These are phyloP conservation scores for Clarireedia paspali DNA, from an alignment of 2,329 filamentous ascomycete species.

Conservation along the genomic window DNA sequence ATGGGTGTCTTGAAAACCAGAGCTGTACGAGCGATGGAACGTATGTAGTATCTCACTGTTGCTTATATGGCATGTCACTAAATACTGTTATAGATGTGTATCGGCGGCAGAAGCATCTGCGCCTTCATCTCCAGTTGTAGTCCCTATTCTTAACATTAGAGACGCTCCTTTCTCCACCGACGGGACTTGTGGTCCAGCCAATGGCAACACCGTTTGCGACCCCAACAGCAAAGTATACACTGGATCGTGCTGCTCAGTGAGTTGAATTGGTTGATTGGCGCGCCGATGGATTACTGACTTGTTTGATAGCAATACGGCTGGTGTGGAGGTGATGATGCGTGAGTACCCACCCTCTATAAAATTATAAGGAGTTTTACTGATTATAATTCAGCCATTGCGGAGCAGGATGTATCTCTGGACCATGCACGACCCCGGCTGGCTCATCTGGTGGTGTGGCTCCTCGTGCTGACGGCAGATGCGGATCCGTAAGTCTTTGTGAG, in stretches of 20 bases:
- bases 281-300: neutral
- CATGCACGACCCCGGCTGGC: constrained; percentile 20
- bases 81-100: constrained; percentile 18
- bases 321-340: constrained; percentile 36
- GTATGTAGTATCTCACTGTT: constrained; percentile 14
- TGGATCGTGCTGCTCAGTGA: constrained; percentile 37
- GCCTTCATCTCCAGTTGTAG: neutral
- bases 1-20: constrained; percentile 28
- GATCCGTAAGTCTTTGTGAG: constrained; percentile 11
- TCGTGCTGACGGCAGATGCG: constrained; percentile 26
- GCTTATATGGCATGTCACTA: neutral
- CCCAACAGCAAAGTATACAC: constrained; percentile 37
- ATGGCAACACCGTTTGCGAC: constrained; percentile 30
- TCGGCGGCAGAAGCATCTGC: constrained; percentile 1
- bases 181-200: constrained; percentile 29
- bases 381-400: constrained; percentile 24
- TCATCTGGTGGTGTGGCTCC: constrained; percentile 5
- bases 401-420: constrained; percentile 35
- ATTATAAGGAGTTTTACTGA: neutral
- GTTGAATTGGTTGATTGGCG: constrained; percentile 2
- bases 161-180: constrained; percentile 35
- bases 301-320: constrained; percentile 26
- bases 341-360: constrained; percentile 1
- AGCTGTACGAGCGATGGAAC: constrained; percentile 19
- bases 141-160: constrained; percentile 12